Base-by-base conservation (phyloP, 1,284 basidiomycete genomes). In the Cronartium quercuum region DNA sequence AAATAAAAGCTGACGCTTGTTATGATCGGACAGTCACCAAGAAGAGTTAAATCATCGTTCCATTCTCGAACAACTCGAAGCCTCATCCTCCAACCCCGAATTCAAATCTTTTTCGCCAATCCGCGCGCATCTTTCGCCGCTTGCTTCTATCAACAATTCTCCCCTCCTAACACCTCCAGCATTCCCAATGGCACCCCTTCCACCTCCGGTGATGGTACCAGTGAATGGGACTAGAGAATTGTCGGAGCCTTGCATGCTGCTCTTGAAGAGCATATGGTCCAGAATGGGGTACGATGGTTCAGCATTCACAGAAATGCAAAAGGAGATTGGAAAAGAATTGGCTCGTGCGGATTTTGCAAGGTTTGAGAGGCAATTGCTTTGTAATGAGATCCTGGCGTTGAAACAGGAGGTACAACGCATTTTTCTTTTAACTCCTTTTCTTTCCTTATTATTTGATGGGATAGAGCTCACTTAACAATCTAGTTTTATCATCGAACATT, bases 231-330 rank as follows among this genome's bases (percentile, higher is more conserved):
- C 34, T 10, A 64, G 65, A 40, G 73, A 75, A 18, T 55, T 75
- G 0, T 44, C 73, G 3, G 65, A 67, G 37, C 41, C 24, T 29
- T 65, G 66, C 15, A 1, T 64, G 29, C 55, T 62, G 24, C 21
- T 75, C 29, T 55, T 75, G 44, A 62, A 58, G 24, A 42, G 3
- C 3, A 60, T 75, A 0, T 75, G 73, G 73, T 35, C 66, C 44
- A 65, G 60, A 12, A 29, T 75, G 4, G 73, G 73, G 4, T 75
- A 75, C 21, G 41, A 68, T 18, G 65, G 57, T 9, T 40, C 66
- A 47, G 61, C 66, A 13, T 75, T 75, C 47, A 60, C 66, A 9
- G 73, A 68, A 6, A 75, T 75, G 73, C 73, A 75, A 63, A 21
- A 68, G 15, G 73, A 75, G 64, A 75, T 75, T 35, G 34, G 35